Evolutionary conservation across 2,329 filamentous ascomycete genomes (phyloP).

Genomic region (Alternaria sp.): DNA sequence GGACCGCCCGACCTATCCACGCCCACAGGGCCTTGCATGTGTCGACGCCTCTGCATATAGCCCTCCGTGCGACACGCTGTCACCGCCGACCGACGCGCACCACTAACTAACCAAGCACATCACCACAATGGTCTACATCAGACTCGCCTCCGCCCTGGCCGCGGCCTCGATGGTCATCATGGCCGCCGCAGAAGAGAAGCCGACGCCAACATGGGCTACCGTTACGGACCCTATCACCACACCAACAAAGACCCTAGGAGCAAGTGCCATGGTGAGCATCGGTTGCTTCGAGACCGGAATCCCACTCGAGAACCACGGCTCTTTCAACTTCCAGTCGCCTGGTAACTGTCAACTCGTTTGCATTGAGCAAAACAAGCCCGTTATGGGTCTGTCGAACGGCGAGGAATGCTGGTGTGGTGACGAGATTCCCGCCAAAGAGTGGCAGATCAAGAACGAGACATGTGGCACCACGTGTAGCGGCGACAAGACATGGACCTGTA

Average conservation of each 20-base stretch:
- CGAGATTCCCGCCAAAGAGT: slow-evolving; percentile 64
- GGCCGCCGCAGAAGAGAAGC: slow-evolving; percentile 29
- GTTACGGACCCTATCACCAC: slow-evolving; percentile 35
- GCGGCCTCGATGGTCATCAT: slow-evolving; percentile 41
- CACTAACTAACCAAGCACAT: slow-evolving; percentile 5
- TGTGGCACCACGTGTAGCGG: slow-evolving; percentile 73
- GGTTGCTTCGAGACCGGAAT: slow-evolving; percentile 60
- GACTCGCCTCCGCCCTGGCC: slow-evolving; percentile 37
- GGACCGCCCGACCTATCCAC: not conserved
- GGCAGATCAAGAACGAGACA: slow-evolving; percentile 61
- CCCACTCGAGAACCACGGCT: slow-evolving; percentile 57
- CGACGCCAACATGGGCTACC: slow-evolving; percentile 7
- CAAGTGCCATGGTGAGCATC: slow-evolving; percentile 40
- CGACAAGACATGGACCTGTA: slow-evolving; percentile 66
- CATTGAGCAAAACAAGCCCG: slow-evolving; percentile 54
- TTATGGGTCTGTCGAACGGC: slow-evolving; percentile 68
- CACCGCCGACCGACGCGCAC: slow-evolving; percentile 7
- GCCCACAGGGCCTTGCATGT: slow-evolving; percentile 31
- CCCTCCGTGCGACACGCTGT: slow-evolving; percentile 27
- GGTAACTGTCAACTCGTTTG: slow-evolving; percentile 64
- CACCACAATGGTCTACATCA: slow-evolving; percentile 43
- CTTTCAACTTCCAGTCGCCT: slow-evolving; percentile 59
- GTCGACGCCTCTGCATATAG: slow-evolving; percentile 24
- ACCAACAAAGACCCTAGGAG: slow-evolving; percentile 37
- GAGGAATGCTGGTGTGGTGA: slow-evolving; percentile 76